A percentile compares a stretch with the other conserved stretches of the same genome.
Evolutionary conservation across 2,329 filamentous ascomycete species (phyloP).

Genomic region (Colletotrichum tabaci): DNA sequence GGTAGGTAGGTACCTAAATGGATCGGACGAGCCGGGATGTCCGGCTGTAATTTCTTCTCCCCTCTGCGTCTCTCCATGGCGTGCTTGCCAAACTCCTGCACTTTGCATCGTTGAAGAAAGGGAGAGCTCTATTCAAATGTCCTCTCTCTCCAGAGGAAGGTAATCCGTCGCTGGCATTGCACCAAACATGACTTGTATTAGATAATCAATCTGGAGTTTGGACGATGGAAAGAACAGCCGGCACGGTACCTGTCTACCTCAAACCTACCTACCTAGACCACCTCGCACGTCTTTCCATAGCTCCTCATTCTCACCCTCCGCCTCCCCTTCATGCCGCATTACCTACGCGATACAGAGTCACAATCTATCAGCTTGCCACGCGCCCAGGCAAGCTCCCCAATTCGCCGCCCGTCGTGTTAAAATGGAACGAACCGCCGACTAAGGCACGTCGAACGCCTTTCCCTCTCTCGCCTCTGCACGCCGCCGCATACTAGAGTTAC

Average conservation of each 20-base stretch:
- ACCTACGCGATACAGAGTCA: background rate
- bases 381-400: background rate
- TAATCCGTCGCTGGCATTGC: no score
- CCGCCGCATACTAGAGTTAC: background rate
- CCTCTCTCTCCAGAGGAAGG: no score
- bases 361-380: background rate
- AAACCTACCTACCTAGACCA: no score
- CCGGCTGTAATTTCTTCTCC: background rate
- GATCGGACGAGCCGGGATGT: background rate
- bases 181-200: background rate
- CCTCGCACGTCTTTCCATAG: background rate
- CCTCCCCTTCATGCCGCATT: background rate
- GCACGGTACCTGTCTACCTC: background rate
- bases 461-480: constrained; percentile 7
- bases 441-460: background rate
- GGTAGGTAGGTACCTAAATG: background rate
- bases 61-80: background rate
- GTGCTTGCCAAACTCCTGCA: background rate
- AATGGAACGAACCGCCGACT: constrained; percentile 1
- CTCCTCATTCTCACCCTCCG: background rate
- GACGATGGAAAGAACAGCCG: background rate
- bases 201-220: background rate
- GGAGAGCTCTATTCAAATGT: background rate
- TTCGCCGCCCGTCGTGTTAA: background rate
- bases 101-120: constrained; percentile 21